Evolutionary conservation across 1,139 yeast genomes (phyloP).

Genomic region (Kodamaea ohmeri): DNA sequence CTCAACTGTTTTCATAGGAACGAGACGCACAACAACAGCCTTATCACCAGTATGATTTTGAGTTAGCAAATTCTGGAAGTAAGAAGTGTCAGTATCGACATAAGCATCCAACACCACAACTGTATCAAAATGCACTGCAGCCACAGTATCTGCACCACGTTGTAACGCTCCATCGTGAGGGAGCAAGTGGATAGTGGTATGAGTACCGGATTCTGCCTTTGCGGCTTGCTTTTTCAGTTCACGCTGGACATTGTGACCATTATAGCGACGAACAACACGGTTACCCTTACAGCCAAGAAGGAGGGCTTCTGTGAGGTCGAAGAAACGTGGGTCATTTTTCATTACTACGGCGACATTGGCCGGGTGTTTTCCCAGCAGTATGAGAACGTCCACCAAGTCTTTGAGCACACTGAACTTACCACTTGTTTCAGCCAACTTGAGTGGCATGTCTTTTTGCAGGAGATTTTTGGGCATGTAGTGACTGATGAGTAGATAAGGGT

Average conservation of each 20-base stretch:
- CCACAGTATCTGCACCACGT: constrained; percentile 24
- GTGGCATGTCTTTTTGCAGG: constrained; percentile 73
- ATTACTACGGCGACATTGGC: constrained; percentile 38
- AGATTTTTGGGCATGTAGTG: constrained; percentile 86
- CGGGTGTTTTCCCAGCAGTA: constrained; percentile 37
- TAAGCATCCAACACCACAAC: constrained; percentile 72
- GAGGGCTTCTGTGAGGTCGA: constrained; percentile 78
- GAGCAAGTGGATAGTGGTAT: constrained; percentile 36
- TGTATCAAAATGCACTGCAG: constrained; percentile 49
- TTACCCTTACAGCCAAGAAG: constrained; percentile 66
- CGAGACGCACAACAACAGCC: constrained; percentile 59
- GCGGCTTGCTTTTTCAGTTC: constrained; percentile 31
- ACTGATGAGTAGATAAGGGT: constrained; percentile 80
- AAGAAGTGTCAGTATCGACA: constrained; percentile 42
- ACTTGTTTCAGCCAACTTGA: constrained; percentile 72
- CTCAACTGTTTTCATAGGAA: constrained; percentile 79
- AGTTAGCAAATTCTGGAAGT: constrained; percentile 28
- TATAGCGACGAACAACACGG: constrained; percentile 55
- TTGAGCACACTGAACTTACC: constrained; percentile 77
- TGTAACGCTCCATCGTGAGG: constrained; percentile 44
- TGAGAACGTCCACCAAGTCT: constrained; percentile 51
- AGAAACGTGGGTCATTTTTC: constrained; percentile 41
- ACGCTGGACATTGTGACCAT: constrained; percentile 54
- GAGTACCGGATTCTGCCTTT: constrained; percentile 11
- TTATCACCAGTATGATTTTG: constrained; percentile 34